A percentile compares a stretch with the other conserved stretches of the same genome.
Evolutionary conservation across 2,329 filamentous ascomycete species (phyloP).

Genomic region (Chaetomium sp.): DNA sequence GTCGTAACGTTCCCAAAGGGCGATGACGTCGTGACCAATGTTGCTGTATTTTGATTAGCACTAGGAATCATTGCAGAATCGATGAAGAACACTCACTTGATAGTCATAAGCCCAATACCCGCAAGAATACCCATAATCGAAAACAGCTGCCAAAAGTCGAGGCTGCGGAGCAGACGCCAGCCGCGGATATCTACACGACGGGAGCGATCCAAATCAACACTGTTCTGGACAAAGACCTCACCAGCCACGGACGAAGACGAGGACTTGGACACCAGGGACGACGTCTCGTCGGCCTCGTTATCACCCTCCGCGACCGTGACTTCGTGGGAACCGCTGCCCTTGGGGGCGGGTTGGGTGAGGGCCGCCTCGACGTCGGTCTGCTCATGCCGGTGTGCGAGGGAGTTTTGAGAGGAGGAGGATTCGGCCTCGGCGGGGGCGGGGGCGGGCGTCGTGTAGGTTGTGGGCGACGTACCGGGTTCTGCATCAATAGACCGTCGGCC

Average conservation of each 20-base stretch:
- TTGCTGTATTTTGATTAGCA: conserved; percentile 52
- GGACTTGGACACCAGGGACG: conserved; percentile 68
- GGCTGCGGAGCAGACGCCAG: conserved; percentile 59
- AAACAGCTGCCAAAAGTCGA: conserved; percentile 91
- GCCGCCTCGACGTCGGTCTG: conserved; percentile 25
- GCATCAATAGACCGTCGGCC: conserved; percentile 32
- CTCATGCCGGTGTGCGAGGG: conserved; percentile 5
- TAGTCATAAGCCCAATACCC: conserved; percentile 95
- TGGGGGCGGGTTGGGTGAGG: conserved; percentile 12
- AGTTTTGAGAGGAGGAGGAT: conserved; percentile 18
- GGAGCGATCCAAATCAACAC: conserved; percentile 66
- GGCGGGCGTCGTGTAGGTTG: conserved; percentile 28
- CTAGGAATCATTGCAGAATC: background rate
- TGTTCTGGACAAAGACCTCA: conserved; percentile 48
- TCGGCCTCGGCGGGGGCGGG: conserved; percentile 9
- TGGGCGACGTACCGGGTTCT: conserved; percentile 64
- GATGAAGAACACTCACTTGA: conserved; percentile 63
- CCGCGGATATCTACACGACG: conserved; percentile 89
- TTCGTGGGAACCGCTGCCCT: conserved; percentile 21
- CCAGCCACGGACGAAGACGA: conserved; percentile 48
- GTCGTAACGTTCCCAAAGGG: conserved; percentile 83
- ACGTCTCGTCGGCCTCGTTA: conserved; percentile 60
- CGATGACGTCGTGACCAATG: conserved; percentile 83
- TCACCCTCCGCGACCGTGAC: background rate
- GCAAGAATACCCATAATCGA: conserved; percentile 82